phyloP scores from a whole-genome alignment of 169 alveolate species.

The Blepharisma undulans region DNA sequence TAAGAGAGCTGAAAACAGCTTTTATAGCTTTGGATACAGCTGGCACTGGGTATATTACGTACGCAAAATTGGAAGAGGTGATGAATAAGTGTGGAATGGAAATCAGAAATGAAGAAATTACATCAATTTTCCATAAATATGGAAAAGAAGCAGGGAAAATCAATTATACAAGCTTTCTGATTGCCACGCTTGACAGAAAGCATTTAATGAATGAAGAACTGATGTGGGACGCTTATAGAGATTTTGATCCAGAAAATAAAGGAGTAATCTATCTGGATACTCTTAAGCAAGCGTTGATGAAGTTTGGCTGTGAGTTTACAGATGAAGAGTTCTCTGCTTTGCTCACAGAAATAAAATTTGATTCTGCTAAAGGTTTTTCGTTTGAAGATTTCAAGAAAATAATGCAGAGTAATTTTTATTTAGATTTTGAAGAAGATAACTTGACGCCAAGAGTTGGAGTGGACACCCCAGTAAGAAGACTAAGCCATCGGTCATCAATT shows the following conservation, averaged over 20 bases:
- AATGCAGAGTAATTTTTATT: not conserved
- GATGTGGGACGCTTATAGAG: slow-evolving; percentile 29
- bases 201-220: slow-evolving; percentile 19
- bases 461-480: not conserved
- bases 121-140: not conserved
- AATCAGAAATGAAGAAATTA: slow-evolving; percentile 26
- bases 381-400: not conserved
- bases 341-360: not conserved
- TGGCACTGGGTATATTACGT: slow-evolving; percentile 22
- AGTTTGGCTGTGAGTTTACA: slow-evolving; percentile 2
- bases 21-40: slow-evolving; percentile 18
- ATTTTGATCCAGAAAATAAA: slow-evolving; percentile 4
- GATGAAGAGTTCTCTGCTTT: not conserved
- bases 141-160: not conserved
- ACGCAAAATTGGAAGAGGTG: not conserved
- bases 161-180: slow-evolving; percentile 20
- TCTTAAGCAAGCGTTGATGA: not conserved
- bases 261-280: not conserved
- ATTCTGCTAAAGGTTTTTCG: not conserved
- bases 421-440: not conserved
- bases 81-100: slow-evolving; percentile 23
- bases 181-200: slow-evolving; percentile 35
- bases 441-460: not conserved
- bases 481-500: not conserved
- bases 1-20: slow-evolving; percentile 11